Base-by-base conservation (phyloP, 495 filamentous ascomycete genomes). In the Bombardia bombarda region DNA sequence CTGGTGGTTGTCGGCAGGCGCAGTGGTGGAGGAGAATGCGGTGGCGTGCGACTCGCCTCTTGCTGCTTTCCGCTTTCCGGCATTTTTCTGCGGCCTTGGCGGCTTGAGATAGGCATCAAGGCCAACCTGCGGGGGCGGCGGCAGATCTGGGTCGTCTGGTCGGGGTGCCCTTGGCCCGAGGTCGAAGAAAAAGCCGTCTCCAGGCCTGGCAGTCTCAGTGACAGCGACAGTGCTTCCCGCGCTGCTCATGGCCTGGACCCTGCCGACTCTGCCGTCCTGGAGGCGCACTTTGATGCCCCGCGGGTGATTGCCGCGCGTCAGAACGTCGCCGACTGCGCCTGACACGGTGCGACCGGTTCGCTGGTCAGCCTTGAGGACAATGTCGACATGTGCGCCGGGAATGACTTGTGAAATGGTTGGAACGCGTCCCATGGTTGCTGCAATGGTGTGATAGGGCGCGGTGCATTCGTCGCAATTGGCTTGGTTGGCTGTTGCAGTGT, bases 241-340 rank as follows among this genome's bases (percentile, higher is more conserved):
- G 32, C 33, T 40, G 33, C 52, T 63, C 52, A 81, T 68, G 46
- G 60, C 67, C 56, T 87, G 83, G 23, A 87, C 82, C 24, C 84
- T 61, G 3, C 84, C 84, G 13, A 87, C 70, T 35, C 79, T 66
- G 4, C 84, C 84, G 58, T 84, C 79, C 13, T 62, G 54, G 2
- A 87, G 62, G 2, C 81, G 73, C 13, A 88, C 84, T 63, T 88
- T 88, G 62, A 88, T 82, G 37, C 84, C 84, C 23, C 79, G 68
- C n/a, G 80, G 78, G 48, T 88, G 84, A 41, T 86, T 72, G 10
- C 81, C 82, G 7, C 66, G 55, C n/a, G 83, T 87, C 17, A 87
- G 63, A 6, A 87, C 58, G 16, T 82, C 73, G 23, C 62, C 61
- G 3, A 87, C 74, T 0, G 62, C 59, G 8, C 84, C 84, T 34